These are phyloP conservation scores for Myrica gale DNA, from an alignment of 306 rosid species.

Conservation along the genomic window DNA sequence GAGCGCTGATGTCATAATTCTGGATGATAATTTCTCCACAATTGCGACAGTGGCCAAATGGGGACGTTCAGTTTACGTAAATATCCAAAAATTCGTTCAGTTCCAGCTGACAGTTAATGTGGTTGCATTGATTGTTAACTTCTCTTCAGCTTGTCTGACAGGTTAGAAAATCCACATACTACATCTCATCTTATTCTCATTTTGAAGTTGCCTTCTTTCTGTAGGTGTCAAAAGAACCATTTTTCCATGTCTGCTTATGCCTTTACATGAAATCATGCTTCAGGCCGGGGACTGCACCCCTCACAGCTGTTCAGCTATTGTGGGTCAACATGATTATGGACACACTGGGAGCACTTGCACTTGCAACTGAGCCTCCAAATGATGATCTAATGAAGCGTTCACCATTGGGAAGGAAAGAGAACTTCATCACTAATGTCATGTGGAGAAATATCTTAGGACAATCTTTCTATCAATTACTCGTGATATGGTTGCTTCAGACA, in stretches of 20 bases:
- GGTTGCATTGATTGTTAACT: slow-evolving; percentile 90
- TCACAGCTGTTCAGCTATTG: slow-evolving; percentile 91
- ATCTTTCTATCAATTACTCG: slow-evolving; percentile 71
- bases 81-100: slow-evolving; percentile 95
- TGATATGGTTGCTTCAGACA: slow-evolving; percentile 84
- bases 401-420: slow-evolving; percentile 89
- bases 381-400: slow-evolving; percentile 79
- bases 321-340: slow-evolving; percentile 99
- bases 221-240: not conserved
- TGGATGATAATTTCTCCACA: slow-evolving; percentile 96
- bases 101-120: slow-evolving; percentile 93
- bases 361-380: slow-evolving; percentile 97
- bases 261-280: slow-evolving; percentile 17
- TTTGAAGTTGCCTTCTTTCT: not conserved
- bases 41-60: slow-evolving; percentile 95
- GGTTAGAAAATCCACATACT: slow-evolving; percentile 46
- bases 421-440: slow-evolving; percentile 91
- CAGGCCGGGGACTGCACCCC: slow-evolving; percentile 93
- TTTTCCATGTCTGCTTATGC: slow-evolving; percentile 28
- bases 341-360: slow-evolving; percentile 94
- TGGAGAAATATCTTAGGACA: slow-evolving; percentile 97
- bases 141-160: slow-evolving; percentile 87
- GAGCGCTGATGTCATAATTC: slow-evolving; percentile 95
- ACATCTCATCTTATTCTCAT: slow-evolving; percentile 1
- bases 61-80: slow-evolving; percentile 96